Evolutionary conservation across 768 basidiomycete species (phyloP), one percentile per base, ranked within the genome.

Genomic region (Dioszegia crocea): DNA sequence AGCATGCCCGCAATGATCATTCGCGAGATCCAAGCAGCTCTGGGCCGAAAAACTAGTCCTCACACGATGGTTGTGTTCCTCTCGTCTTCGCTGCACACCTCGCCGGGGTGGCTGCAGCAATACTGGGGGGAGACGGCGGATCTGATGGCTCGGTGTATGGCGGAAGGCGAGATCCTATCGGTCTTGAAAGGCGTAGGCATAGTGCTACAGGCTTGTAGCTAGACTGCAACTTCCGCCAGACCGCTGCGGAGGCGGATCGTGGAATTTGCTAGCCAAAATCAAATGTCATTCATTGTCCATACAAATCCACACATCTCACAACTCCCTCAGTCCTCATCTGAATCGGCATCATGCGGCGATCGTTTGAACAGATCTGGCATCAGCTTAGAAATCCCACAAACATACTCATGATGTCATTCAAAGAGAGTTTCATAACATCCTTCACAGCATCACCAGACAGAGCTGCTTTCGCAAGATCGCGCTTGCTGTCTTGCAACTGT

Each of bases 401-500:
- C 72, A 56, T 48, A 76, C 75, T 86, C 77, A 93, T 82, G 62
- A 97, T 81, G 60, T 97, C 93, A 24, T 91, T 86, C 78, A 91
- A 80, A 10, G 87, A 85, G 21, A 98, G 84, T 53, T 77, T 78
- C 63, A 85, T 86, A 82, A 86, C 83, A 68, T 85, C 84, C 83
- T 90, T 88, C 71, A 89, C 81, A 77, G 88, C 91, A 78, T 90
- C 86, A 9, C 94, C 94, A 30, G 88, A 87, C 57, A 97, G 77
- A 0, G 91, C 90, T 1, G 91, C 90, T 24, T 81, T 81, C 1
- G 93, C 85, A 0, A 98, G 82, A 47, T 84, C 85, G 4, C 92
- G 84, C 79, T 98, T 98, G 76, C 85, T 83, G n/a, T 89, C 85
- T 75, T 98, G 94, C n/a, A 98, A 82, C 84, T 89, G 44, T n/a